These are phyloP conservation scores for Lonicera japonica DNA, from an alignment of 129 eudicot species.

Conservation along the genomic window DNA sequence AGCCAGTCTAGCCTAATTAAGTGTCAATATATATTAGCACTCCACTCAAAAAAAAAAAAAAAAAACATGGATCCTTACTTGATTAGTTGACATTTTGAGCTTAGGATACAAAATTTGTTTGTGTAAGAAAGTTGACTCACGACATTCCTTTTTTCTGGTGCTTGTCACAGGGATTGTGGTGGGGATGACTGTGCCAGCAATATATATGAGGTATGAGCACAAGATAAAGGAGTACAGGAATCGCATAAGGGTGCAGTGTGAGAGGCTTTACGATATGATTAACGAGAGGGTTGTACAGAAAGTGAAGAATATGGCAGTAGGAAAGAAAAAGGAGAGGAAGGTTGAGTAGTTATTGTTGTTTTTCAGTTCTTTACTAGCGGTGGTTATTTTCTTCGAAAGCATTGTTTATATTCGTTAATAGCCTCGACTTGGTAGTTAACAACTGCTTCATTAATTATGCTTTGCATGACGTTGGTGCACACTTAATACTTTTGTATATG, in stretches of 20 bases:
- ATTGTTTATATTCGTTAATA: not conserved
- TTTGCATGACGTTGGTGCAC: too few relatives aligned
- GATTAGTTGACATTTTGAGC: too few relatives aligned
- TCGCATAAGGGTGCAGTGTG: conserved; percentile 33
- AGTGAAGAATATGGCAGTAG: conserved; percentile 25
- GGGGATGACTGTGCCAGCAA: conserved; percentile 46
- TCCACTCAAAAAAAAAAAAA: too few relatives aligned
- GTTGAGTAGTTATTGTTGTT: conserved; percentile 28
- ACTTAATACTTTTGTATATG: too few relatives aligned
- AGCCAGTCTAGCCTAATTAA: too few relatives aligned
- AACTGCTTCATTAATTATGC: too few relatives aligned
- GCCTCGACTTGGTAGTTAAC: not conserved
- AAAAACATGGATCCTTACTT: too few relatives aligned
- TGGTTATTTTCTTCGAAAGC: too few relatives aligned
- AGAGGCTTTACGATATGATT: conserved; percentile 27
- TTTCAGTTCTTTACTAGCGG: not conserved
- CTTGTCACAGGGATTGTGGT: conserved; percentile 36
- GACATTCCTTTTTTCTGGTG: not conserved
- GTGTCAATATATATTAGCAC: too few relatives aligned
- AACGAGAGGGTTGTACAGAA: conserved; percentile 40
- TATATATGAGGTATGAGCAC: conserved; percentile 39
- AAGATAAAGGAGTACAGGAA: conserved; percentile 41
- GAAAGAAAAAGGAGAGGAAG: conserved; percentile 34
- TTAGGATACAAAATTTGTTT: too few relatives aligned
- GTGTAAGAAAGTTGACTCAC: too few relatives aligned